Evolutionary conservation across 2,329 filamentous ascomycete genomes (phyloP).

Genomic region (Calonectria crousiana): DNA sequence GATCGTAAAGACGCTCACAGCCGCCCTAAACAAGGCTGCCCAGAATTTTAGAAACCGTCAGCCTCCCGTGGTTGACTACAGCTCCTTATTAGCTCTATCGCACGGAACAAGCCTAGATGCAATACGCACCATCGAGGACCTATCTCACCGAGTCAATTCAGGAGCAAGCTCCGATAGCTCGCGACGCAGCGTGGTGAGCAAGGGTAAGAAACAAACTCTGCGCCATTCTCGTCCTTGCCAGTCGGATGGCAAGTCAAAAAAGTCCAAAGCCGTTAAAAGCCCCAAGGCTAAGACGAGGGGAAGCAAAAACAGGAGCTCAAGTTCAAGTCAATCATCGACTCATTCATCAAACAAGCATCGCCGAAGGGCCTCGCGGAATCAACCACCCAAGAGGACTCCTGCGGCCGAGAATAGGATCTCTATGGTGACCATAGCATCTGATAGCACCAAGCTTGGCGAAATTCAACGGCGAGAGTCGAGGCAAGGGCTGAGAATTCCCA

Average conservation of each 20-base stretch:
- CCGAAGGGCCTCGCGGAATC: constrained; percentile 17
- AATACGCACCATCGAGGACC: constrained; percentile 60
- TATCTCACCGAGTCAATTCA: constrained; percentile 53
- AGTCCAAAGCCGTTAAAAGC: constrained; percentile 7
- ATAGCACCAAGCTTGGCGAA: constrained; percentile 61
- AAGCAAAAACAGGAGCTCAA: constrained; percentile 28
- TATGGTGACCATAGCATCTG: constrained; percentile 54
- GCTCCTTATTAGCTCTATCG: constrained; percentile 60
- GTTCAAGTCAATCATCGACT: constrained; percentile 25
- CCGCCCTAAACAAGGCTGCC: constrained; percentile 55
- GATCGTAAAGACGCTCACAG: constrained; percentile 57
- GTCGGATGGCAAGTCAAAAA: constrained; percentile 21
- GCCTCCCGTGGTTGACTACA: constrained; percentile 55
- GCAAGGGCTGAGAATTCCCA: constrained; percentile 16
- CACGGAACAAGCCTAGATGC: constrained; percentile 61
- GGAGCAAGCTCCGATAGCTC: constrained; percentile 31
- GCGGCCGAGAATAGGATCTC: constrained; percentile 39
- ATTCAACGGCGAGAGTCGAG: constrained; percentile 45
- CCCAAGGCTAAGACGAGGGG: constrained; percentile 10
- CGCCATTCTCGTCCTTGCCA: constrained; percentile 25
- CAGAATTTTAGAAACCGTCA: constrained; percentile 48
- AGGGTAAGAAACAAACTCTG: constrained; percentile 32
- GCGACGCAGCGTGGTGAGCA: constrained; percentile 32
- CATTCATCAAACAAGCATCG: constrained; percentile 27
- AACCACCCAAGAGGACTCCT: constrained; percentile 13